A percentile compares a stretch with the other conserved stretches of the same genome.
Evolutionary conservation across 2,329 filamentous ascomycete genomes (phyloP).

Genomic region (Leptographium galeiforme): DNA sequence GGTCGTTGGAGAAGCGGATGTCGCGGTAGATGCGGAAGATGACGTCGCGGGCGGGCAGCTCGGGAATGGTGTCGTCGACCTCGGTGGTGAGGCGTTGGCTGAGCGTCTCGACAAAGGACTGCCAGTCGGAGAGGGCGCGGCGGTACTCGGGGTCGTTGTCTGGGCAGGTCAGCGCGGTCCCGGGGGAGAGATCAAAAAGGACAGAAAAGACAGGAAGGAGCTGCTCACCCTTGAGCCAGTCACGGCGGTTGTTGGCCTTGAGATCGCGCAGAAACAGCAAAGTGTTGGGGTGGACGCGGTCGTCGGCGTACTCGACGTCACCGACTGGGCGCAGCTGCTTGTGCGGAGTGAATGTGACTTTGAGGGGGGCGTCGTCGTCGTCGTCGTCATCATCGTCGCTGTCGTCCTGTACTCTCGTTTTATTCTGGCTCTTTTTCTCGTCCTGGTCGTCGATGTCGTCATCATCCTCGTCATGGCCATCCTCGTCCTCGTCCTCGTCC

Average conservation of each 20-base stretch:
- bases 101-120: slow-evolving; percentile 60
- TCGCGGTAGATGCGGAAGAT: slow-evolving; percentile 83
- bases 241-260: slow-evolving; percentile 43
- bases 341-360: slow-evolving; percentile 27
- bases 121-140: slow-evolving; percentile 66
- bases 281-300: slow-evolving; percentile 43
- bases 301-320: slow-evolving; percentile 35
- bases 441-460: slow-evolving; percentile 23
- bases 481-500: slow-evolving; percentile 10
- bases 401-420: slow-evolving; percentile 12
- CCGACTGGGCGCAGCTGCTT: slow-evolving; percentile 26
- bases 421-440: slow-evolving; percentile 15
- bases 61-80: slow-evolving; percentile 69
- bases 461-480: slow-evolving; percentile 16
- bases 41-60: slow-evolving; percentile 74
- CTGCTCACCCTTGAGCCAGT: slow-evolving; percentile 42
- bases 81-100: slow-evolving; percentile 53
- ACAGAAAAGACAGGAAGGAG: background rate
- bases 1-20: slow-evolving; percentile 70
- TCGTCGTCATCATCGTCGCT: slow-evolving; percentile 22
- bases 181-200: too few relatives aligned
- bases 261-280: slow-evolving; percentile 44
- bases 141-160: slow-evolving; percentile 72
- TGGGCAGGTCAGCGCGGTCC: slow-evolving; percentile 20
- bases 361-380: slow-evolving; percentile 21